Base-by-base conservation (phyloP, 192 early-diverging fungal species). In the Coemansia pectinata region DNA sequence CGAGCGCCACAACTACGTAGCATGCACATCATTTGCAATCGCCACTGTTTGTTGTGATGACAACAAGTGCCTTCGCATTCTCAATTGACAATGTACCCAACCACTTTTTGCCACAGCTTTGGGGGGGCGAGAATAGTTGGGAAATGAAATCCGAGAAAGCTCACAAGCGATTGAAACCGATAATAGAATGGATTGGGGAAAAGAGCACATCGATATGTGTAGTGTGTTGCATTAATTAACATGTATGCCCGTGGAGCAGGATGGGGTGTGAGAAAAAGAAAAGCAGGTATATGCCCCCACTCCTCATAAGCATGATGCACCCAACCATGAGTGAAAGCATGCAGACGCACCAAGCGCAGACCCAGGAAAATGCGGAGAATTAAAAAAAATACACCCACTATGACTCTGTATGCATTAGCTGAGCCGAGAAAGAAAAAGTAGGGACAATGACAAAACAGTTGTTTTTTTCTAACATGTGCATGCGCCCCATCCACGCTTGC, bases 301-400 rank as follows among this genome's bases (percentile, higher is more conserved):
- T 17, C 55, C 55, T 58, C 55, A 58, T 29, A 15, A 58, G 55
- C 55, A 58, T 58, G 55, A 33, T 33, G 55, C 55, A 58, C 55
- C 55, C 55, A 33, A 33, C 55, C 55, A 34, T 34, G 29, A 58
- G 29, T 12, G 29, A 6, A 31, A 33, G 27, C 15, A 58, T 58
- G 55, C 55, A 58, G 55, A 29, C 29, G 27, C 27, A 31, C 17
- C 15, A 14, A 14, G 15, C 33, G 12, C 27, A 34, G 11, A 58
- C 55, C 55, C 55, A 58, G 27, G 29, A 58, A 58, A 58, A 58
- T 14, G 55, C 52, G 52, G 52, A 55, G 52, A 55, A 55, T 55
- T 55, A 55, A 52, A 52, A 25, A 52, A 27, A 52, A 50, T 25
- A 25, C 25, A 15, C 12, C 41, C 15, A 42, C 41, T 52, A 23